Evolutionary conservation across 2,329 filamentous ascomycete genomes (phyloP).

Genomic region (Didymellaceae sp.): DNA sequence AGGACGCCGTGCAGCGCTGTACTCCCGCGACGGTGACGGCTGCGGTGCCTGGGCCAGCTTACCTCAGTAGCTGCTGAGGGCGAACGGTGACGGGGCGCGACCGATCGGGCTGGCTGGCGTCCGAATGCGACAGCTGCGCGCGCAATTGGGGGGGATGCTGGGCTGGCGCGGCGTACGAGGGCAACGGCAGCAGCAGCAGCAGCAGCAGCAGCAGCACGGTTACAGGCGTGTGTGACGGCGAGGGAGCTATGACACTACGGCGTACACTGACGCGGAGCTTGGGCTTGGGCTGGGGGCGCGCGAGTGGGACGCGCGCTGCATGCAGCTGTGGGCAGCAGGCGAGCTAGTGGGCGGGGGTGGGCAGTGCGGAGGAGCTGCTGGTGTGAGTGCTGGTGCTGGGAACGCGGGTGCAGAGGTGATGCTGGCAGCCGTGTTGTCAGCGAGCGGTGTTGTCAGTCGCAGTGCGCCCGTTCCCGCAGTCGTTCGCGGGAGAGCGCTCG

Average conservation of each 20-base stretch:
- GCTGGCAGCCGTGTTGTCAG: background rate
- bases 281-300: background rate
- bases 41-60: background rate
- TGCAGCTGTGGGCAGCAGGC: conserved; percentile 22
- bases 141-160: conserved; percentile 16
- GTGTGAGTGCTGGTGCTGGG: background rate
- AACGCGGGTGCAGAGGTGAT: too few relatives aligned
- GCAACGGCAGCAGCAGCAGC: too few relatives aligned
- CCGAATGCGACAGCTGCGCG: conserved; percentile 8
- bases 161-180: conserved; percentile 17
- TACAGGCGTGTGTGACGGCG: conserved; percentile 23
- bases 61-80: conserved; percentile 9
- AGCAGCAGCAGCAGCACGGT: too few relatives aligned
- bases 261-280: too few relatives aligned
- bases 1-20: background rate
- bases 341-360: conserved; percentile 13
- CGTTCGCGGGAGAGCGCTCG: too few relatives aligned
- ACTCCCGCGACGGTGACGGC: background rate
- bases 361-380: background rate
- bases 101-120: conserved; percentile 5
- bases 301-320: background rate
- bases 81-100: conserved; percentile 10
- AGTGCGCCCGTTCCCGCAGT: background rate
- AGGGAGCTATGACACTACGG: conserved; percentile 9
- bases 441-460: conserved; percentile 21